Percentiles rank a stretch among this genome's conserved stretches.
phyloP scores from a whole-genome alignment of 2,329 filamentous ascomycete genomes.

The Mycosphaerelloides madeirae region DNA sequence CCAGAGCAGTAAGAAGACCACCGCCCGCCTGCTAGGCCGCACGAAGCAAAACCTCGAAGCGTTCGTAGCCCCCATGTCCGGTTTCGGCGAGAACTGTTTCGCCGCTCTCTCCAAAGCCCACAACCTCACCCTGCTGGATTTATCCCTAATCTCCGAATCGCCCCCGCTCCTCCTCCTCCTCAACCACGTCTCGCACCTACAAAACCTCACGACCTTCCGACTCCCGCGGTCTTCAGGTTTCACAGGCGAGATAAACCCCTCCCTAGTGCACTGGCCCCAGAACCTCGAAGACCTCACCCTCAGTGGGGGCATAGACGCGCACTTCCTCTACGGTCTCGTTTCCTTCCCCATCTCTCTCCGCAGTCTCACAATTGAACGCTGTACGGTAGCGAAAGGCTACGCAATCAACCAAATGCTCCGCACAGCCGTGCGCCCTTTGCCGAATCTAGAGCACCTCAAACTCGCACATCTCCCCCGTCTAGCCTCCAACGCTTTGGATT shows the following conservation, averaged over 20 bases:
- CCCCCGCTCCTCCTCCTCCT: conserved; percentile 49
- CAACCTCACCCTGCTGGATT: conserved; percentile 47
- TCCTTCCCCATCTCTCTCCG: conserved; percentile 31
- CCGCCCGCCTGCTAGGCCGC: conserved; percentile 52
- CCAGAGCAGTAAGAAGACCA: conserved; percentile 54
- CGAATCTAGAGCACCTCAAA: conserved; percentile 34
- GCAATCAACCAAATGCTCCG: conserved; percentile 37
- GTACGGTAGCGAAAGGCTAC: conserved; percentile 35
- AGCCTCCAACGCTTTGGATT: conserved; percentile 36
- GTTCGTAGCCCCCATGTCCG: conserved; percentile 56
- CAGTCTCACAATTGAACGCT: conserved; percentile 41
- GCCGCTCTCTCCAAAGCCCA: conserved; percentile 53
- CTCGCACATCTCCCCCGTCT: conserved; percentile 40
- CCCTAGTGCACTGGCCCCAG: conserved; percentile 39
- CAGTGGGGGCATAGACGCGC: conserved; percentile 41
- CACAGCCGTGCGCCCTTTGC: conserved; percentile 26
- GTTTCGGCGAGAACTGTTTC: conserved; percentile 55
- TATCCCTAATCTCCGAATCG: conserved; percentile 50
- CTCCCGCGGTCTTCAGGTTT: conserved; percentile 32
- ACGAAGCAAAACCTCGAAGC: conserved; percentile 48
- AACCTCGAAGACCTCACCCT: conserved; percentile 39
- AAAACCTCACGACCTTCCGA: conserved; percentile 41
- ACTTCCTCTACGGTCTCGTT: conserved; percentile 37
- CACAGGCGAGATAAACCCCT: conserved; percentile 19
- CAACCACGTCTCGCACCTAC: conserved; percentile 46